Evolutionary conservation across 2,329 filamentous ascomycete species (phyloP), one percentile per base, ranked within the genome.

Genomic region (Botrytis deweyae): DNA sequence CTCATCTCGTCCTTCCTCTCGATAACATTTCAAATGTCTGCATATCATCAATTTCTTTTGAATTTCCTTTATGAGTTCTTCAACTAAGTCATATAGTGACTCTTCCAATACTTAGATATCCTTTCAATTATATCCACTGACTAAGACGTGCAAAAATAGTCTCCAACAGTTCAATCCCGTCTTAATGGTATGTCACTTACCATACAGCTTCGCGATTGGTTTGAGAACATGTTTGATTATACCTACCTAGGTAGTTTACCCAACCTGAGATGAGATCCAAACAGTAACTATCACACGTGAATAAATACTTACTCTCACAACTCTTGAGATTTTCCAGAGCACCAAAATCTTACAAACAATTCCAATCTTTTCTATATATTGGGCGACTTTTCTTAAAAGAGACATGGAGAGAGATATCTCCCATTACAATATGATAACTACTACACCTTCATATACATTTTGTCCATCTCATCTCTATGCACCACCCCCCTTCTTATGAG

Each of bases 401-500:
- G 22, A 9, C 2, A 52, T 49, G 14, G 7, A 25, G 49, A 52
- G 25, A n/a, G 22, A 44, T 20, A 46, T 46, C 44, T 10, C 20
- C 20, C 2, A n/a, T 6, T 14, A 52, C 10, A 12, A 52, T 52
- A 52, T 4, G 33, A 33, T 33, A 33, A 33, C 33, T 33, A 8
- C 0, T 25, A n/a, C 22, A 9, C 22, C 18, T 25, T 9, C 3
- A 49, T 7, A 25, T 49, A 12, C 9, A 49, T 10, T 49, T 46
- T 25, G 25, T 49, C 20, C 3, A 12, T 52, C 25, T n/a, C 49
- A 52, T n/a, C 49, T 52, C 22, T n/a, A 52, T 52, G 1, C 4
- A 12, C 1, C 22, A 1, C 4, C 25, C 46, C 46, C 10, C 22
- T n/a, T 6, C 4, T n/a, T n/a, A 52, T 1, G 5, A n/a, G 1